A percentile compares a stretch with the other conserved stretches of the same genome.
phyloP scores from a whole-genome alignment of 208 protist genomes.

The Willaertia magna region DNA sequence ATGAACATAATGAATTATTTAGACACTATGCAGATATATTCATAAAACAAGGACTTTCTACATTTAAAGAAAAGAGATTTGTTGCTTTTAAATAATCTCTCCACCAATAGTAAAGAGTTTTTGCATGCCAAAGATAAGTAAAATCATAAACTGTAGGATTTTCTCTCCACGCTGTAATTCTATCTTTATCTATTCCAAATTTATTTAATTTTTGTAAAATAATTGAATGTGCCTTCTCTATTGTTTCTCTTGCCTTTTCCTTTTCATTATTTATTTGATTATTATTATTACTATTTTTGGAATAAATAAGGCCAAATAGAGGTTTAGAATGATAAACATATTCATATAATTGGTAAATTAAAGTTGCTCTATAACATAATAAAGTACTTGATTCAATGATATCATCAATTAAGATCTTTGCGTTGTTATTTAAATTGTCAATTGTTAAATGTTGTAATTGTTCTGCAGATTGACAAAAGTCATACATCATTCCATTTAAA shows the following conservation, averaged over 20 bases:
- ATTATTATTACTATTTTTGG: too few relatives aligned
- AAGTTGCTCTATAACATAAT: background rate
- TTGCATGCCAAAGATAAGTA: background rate
- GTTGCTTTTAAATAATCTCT: background rate
- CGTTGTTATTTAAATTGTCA: background rate
- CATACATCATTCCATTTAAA: background rate
- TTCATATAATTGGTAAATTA: background rate
- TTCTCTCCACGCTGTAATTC: background rate
- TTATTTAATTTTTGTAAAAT: background rate
- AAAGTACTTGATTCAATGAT: background rate
- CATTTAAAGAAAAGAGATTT: too few relatives aligned
- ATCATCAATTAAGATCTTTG: too few relatives aligned
- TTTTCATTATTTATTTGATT: background rate
- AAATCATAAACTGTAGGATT: slow-evolving; percentile 12
- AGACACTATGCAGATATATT: too few relatives aligned
- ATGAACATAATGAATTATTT: background rate
- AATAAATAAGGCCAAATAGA: too few relatives aligned
- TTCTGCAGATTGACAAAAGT: background rate
- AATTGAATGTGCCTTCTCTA: background rate
- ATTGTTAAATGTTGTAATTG: background rate
- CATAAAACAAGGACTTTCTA: slow-evolving; percentile 4
- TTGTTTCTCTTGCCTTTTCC: background rate
- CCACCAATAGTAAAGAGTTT: slow-evolving; percentile 7
- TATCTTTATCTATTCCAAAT: background rate
- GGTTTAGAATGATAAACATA: background rate